Percentiles rank a stretch among this genome's conserved stretches.
These are phyloP conservation scores for Postia placenta DNA, from an alignment of 768 basidiomycete species.

Conservation along the genomic window DNA sequence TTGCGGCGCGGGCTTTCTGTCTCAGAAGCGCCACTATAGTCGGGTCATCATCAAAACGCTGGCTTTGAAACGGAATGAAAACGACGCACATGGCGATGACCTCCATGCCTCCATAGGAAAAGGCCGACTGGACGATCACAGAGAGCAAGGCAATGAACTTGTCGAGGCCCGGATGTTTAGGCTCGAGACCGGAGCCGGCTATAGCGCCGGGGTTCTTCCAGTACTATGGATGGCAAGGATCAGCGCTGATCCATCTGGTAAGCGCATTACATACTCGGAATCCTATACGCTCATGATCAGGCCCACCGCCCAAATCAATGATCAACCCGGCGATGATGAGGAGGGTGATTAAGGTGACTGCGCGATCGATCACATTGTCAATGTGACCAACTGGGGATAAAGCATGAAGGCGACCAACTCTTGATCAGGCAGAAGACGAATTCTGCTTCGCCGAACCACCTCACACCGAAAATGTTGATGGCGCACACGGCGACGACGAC, in stretches of 20 bases:
- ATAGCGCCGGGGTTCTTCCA: slow-evolving; percentile 91
- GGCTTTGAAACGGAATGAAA: not conserved
- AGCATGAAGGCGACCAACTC: slow-evolving; percentile 29
- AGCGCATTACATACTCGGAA: slow-evolving; percentile 32
- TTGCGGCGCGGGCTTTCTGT: slow-evolving; percentile 79
- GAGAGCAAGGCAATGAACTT: slow-evolving; percentile 69
- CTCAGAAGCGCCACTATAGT: slow-evolving; percentile 77
- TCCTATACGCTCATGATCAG: slow-evolving; percentile 63
- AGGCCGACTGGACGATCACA: slow-evolving; percentile 81
- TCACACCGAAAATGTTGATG: slow-evolving; percentile 69
- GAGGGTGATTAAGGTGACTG: slow-evolving; percentile 69
- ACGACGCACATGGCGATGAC: slow-evolving; percentile 69
- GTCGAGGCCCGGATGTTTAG: slow-evolving; percentile 37
- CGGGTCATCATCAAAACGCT: slow-evolving; percentile 4
- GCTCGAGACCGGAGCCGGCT: slow-evolving; percentile 47
- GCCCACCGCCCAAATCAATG: slow-evolving; percentile 86
- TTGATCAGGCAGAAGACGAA: slow-evolving; percentile 64
- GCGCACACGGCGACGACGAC: slow-evolving; percentile 49
- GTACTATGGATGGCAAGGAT: slow-evolving; percentile 29
- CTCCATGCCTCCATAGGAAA: slow-evolving; percentile 91
- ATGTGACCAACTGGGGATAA: not conserved
- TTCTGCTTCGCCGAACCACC: slow-evolving; percentile 70
- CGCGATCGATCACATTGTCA: not conserved
- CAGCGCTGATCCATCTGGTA: too few species aligned
- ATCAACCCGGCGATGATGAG: slow-evolving; percentile 53